A percentile compares a stretch with the other conserved stretches of the same genome.
These are phyloP conservation scores for Mytilinidion resinicola DNA, from an alignment of 495 filamentous ascomycete genomes.

Conservation along the genomic window DNA sequence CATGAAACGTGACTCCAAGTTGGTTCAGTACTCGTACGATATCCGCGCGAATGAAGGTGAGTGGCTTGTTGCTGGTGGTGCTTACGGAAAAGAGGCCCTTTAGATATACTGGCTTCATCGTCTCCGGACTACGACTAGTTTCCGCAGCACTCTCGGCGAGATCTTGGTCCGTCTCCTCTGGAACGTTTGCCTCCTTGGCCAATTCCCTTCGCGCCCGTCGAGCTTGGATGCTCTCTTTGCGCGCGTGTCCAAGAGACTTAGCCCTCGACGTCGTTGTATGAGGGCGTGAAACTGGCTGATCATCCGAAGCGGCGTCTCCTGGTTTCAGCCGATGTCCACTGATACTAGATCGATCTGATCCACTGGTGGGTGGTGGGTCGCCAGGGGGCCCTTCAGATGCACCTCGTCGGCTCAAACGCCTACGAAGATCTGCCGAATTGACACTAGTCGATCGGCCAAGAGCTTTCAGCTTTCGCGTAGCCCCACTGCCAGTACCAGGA, in stretches of 20 bases:
- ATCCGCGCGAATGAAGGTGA: slow-evolving; percentile 76
- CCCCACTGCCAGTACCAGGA: slow-evolving; percentile 51
- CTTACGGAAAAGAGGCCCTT: slow-evolving; percentile 98
- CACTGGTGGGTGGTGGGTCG: slow-evolving; percentile 66
- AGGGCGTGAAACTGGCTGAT: slow-evolving; percentile 41
- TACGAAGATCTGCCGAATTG: slow-evolving; percentile 69
- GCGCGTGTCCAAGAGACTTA: slow-evolving; percentile 84
- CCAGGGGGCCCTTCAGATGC: slow-evolving; percentile 50
- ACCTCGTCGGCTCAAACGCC: slow-evolving; percentile 55
- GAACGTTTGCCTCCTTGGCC: slow-evolving; percentile 62
- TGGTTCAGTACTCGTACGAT: slow-evolving; percentile 86
- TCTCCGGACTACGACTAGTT: slow-evolving; percentile 47
- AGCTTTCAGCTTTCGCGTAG: slow-evolving; percentile 54
- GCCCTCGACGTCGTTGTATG: slow-evolving; percentile 62
- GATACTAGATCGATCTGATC: slow-evolving; percentile 62
- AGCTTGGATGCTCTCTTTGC: slow-evolving; percentile 85
- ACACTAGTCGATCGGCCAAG: slow-evolving; percentile 80
- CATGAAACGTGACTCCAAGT: slow-evolving; percentile 80
- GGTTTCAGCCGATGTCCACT: slow-evolving; percentile 39
- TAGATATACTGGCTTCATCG: slow-evolving; percentile 86
- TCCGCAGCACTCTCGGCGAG: slow-evolving; percentile 40
- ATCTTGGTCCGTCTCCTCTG: slow-evolving; percentile 71
- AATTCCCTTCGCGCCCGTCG: slow-evolving; percentile 63
- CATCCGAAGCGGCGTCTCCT: slow-evolving; percentile 39
- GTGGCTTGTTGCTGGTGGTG: slow-evolving; percentile 87